Evolutionary conservation across 208 protist genomes (phyloP), one percentile per base, ranked within the genome.

Genomic region (Crithidia mellificae): DNA sequence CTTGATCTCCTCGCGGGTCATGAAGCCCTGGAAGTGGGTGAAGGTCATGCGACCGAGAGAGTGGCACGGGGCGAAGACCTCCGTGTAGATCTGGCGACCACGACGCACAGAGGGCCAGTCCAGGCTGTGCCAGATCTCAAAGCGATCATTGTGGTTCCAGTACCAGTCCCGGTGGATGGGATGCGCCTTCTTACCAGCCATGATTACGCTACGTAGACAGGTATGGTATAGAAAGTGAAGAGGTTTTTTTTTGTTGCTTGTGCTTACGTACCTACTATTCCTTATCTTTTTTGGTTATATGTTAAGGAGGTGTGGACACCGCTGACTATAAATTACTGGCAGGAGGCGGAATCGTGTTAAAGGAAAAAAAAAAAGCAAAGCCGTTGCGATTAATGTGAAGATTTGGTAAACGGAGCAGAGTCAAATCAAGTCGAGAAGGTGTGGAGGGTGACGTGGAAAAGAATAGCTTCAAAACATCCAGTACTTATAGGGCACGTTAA

Each of bases 41-140:
- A 97, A 99, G 32, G 97, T 96, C 72, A 99, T 94, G 67, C 89
- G 82, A 46, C 97, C 87, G 43, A 99, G 83, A 32, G 87, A 84
- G 88, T 99, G 98, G 87, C 98, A 99, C n/a, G 98, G 92, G 19
- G 92, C 85, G 76, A 98, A 99, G 6, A 99, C 97, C 77, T 99
- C 91, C 38, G 92, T 98, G 87, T 99, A 99, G 51, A 99, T 98
- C 81, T 99, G 89, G 59, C 96, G 92, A 29, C 98, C 98, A 69
- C 98, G 96, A 64, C 98, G 94, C 25, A 99, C 92, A 39, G 88
- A 90, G 51, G 87, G 87, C 91, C 91, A 94, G 78, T 96, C 91
- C 17, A 94, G 78, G 75, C 91, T 93, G 80, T 93, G 87, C 85
- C 84, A 93, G 63, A 96, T 90, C 56, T 92, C 90, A 51, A 90